phyloP scores from a whole-genome alignment of 2,329 filamentous ascomycete species.

The Penicillium sclerotigenum region DNA sequence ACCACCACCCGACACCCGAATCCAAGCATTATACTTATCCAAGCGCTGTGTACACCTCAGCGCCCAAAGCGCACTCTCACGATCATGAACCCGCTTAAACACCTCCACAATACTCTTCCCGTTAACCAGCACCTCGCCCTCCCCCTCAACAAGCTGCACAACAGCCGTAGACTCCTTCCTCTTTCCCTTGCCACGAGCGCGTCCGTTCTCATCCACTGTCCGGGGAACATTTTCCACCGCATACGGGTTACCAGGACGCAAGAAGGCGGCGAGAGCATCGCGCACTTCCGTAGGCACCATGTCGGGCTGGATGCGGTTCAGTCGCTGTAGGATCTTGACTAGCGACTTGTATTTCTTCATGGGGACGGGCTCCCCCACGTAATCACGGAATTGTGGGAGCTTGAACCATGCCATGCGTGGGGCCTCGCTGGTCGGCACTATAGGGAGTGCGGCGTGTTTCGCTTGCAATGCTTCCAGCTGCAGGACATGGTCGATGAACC shows the following conservation, averaged over 20 bases:
- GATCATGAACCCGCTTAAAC: constrained; percentile 86
- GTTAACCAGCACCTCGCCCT: constrained; percentile 85
- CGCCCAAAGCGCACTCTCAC: constrained; percentile 91
- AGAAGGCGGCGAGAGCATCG: constrained; percentile 65
- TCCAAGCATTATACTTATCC: constrained; percentile 98
- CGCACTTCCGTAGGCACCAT: constrained; percentile 69
- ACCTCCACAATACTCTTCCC: constrained; percentile 77
- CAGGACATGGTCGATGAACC: constrained; percentile 82
- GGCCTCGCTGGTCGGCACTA: constrained; percentile 61
- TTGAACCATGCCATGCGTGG: constrained; percentile 78
- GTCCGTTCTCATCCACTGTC: constrained; percentile 70
- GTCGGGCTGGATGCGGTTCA: constrained; percentile 81
- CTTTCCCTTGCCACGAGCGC: constrained; percentile 75
- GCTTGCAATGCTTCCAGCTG: constrained; percentile 67
- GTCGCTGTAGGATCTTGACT: constrained; percentile 68
- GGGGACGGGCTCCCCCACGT: constrained; percentile 69
- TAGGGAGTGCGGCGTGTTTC: constrained; percentile 71
- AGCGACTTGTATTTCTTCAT: constrained; percentile 75
- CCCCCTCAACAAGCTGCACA: constrained; percentile 87
- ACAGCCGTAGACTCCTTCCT: constrained; percentile 84
- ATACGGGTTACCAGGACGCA: constrained; percentile 69
- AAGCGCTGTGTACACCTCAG: constrained; percentile 76
- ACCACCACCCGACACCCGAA: constrained; percentile 77
- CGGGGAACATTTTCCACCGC: constrained; percentile 60
- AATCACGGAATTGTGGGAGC: constrained; percentile 69